Base-by-base conservation (phyloP, 225 moss, liverwort and hornwort genomes). In the Neckera pumila region DNA sequence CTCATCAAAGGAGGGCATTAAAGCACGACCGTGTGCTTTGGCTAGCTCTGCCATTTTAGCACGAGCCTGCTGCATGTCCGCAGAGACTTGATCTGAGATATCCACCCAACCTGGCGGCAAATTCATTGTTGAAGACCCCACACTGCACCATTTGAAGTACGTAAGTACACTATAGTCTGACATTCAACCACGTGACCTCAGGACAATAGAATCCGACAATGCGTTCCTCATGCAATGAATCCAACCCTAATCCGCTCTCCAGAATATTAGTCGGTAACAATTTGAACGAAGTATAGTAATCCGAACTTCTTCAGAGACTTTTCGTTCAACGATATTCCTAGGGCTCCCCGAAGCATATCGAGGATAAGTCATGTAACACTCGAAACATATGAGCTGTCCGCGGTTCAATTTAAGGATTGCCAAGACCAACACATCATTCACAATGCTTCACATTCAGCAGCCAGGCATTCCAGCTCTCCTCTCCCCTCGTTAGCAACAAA, bases 51-150 rank as follows among this genome's bases (percentile, higher is more conserved):
- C 79, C 95, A 98, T 96, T 93, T 97, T 98, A 62, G 90, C 89
- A 80, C 92, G 95, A 33, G 93, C 95, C 90, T 88, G 93, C 87
- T 92, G 95, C 96, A 98, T 98, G 82, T 98, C 98, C 85, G 96
- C 93, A 31, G 97, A 93, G 85, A 98, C 95, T 89, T 98, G 95
- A 85, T 98, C 97, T 85, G 98, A 98, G 88, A 98, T 95, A 91
- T 98, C 98, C 86, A 98, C 98, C 98, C 98, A 98, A 89, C 94
- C 96, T 79, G 98, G 98, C 88, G 98, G 98, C 75, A 98, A 90
- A 94, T 95, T 96, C 91, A 98, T 94, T 90, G 96, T 79, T 84
- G 97, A 93, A 79, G 95, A 94, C 92, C 94, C 97, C 95, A 94
- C 95, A 93, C 98, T 98, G 93, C 96, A 96, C 86, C 88, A 90